Evolutionary conservation across 1,139 yeast species (phyloP), one percentile per base, ranked within the genome.

Genomic region (Blastobotrys buckinghamii): DNA sequence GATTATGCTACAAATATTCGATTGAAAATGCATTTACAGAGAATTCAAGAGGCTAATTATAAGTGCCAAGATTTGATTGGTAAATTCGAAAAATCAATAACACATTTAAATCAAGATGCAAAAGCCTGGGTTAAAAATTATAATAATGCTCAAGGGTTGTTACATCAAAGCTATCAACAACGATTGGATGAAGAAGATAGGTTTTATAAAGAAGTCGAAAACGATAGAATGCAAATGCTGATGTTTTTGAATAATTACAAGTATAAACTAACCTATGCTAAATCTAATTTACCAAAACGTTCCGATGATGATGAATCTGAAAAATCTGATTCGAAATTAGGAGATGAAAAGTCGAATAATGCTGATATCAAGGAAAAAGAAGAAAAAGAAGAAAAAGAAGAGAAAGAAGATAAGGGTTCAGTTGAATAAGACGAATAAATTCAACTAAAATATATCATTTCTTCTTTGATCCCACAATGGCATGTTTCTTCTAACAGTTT

Each of bases 381-480:
- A 22, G 5, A 13, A 10, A 19, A 9, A 15, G 10, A 6, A 33
- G 10, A 33, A 20, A 13, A 10, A 29, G 5, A 29, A 9, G 54
- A 56, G 2, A 46, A 40, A 39, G 52, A 53, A 35, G 35, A 16
- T 32, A 5, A 32, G 7, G 35, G n/a, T n/a, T n/a, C n/a, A n/a
- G n/a, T n/a, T n/a, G n/a, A n/a, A n/a, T n/a, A n/a, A n/a, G n/a
- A n/a, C n/a, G n/a, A n/a, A n/a, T n/a, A n/a, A n/a, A n/a, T n/a
- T n/a, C 29, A 26, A 13, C 22, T 63, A 62, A 54, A 68, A 79
- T n/a, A 79, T 72, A 51, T 79, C 84, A 2, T 76, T 72, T 51
- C 92, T 71, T 54, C 92, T 71, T 61, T 87, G 96, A 1, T 73
- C 67, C 76, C 83, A 75, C 45, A 87, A 67, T 0, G 96, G 96